Conservation (phyloP, 306 rosid species). For the Medicago arabica region DNA sequence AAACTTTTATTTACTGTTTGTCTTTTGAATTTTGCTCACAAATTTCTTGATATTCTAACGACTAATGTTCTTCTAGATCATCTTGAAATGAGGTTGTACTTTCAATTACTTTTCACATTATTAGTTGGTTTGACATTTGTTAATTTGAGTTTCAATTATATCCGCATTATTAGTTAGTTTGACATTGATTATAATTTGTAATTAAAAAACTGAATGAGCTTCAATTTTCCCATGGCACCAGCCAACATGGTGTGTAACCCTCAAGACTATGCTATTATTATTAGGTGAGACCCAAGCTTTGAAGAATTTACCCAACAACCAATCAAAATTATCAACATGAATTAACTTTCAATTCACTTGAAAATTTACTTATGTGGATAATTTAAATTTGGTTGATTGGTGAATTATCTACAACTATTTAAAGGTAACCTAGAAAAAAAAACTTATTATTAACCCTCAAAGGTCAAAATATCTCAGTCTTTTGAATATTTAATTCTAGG, state of each 20-base stretch:
- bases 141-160: neutral
- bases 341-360: too few relatives aligned
- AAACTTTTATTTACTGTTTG: neutral
- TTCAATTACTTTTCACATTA: constrained; percentile 14
- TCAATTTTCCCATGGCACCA: constrained; percentile 9
- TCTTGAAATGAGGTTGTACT: neutral
- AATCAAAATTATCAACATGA: too few relatives aligned
- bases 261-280: too few relatives aligned
- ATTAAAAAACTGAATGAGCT: neutral
- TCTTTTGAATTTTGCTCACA: neutral
- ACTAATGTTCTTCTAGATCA: constrained; percentile 20
- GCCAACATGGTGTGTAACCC: neutral
- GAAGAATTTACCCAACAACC: too few relatives aligned
- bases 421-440: too few relatives aligned
- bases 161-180: constrained; percentile 19
- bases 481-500: too few relatives aligned
- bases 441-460: too few relatives aligned
- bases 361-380: too few relatives aligned
- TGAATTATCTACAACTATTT: too few relatives aligned
- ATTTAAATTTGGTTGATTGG: too few relatives aligned
- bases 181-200: neutral
- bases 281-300: too few relatives aligned
- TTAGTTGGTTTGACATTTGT: constrained; percentile 8
- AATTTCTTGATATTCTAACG: constrained; percentile 1
- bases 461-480: too few relatives aligned